These are phyloP conservation scores for Iberis amara DNA, from an alignment of 441 rosid species.

Conservation along the genomic window DNA sequence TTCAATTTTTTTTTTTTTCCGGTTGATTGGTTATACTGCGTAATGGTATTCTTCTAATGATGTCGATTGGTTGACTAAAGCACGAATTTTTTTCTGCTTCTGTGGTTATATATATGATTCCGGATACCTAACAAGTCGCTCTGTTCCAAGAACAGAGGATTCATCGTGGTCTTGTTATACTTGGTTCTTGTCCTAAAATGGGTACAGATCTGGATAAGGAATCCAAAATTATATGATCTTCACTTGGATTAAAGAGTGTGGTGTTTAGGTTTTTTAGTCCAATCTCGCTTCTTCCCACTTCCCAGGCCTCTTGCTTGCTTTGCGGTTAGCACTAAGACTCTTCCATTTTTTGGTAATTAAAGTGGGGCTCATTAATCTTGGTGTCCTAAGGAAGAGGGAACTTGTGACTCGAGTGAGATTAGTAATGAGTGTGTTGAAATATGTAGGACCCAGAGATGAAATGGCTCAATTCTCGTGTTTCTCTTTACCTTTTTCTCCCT, in stretches of 20 bases:
- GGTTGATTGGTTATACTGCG: neutral
- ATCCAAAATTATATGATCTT: neutral
- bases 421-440: constrained; percentile 20
- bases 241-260: neutral
- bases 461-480: constrained; percentile 23
- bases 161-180: neutral
- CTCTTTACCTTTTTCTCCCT: neutral
- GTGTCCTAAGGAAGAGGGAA: constrained; percentile 18
- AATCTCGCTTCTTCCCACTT: neutral
- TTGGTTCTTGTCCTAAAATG: constrained; percentile 1
- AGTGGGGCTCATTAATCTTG: neutral
- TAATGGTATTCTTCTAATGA: neutral
- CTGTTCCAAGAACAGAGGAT: constrained; percentile 16
- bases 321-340: too few relatives aligned
- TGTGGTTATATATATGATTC: neutral
- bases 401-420: neutral
- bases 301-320: neutral
- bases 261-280: neutral
- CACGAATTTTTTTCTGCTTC: neutral
- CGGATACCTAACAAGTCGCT: neutral
- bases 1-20: too few relatives aligned
- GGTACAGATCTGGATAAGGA: constrained; percentile 6
- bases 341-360: too few relatives aligned
- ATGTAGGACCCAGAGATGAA: constrained; percentile 7
- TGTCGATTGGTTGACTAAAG: constrained; percentile 16